phyloP scores from a whole-genome alignment of 164 flowering plant species.

The Berberis thunbergii region DNA sequence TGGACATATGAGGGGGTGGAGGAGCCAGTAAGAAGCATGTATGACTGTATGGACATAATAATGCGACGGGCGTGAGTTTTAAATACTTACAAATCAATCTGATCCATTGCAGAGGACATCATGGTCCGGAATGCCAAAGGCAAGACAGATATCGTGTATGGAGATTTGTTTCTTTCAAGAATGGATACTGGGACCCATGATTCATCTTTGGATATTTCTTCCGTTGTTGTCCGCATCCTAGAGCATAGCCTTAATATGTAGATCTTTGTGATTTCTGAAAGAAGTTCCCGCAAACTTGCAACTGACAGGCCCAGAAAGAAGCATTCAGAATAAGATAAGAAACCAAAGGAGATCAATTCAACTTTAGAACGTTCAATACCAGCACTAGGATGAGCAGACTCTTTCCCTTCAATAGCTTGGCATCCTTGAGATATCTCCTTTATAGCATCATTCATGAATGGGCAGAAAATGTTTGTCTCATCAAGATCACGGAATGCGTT shows the following conservation, averaged over 20 bases:
- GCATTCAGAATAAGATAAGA: conserved; percentile 6
- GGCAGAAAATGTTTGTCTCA: conserved; percentile 71
- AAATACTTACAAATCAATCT: conserved; percentile 62
- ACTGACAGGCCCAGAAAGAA: conserved; percentile 36
- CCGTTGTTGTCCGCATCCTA: conserved; percentile 85
- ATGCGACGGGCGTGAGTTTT: neutral
- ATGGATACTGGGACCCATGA: conserved; percentile 86
- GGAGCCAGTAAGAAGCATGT: neutral
- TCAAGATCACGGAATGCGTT: conserved; percentile 73
- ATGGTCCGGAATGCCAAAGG: conserved; percentile 78
- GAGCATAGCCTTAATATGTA: conserved; percentile 85
- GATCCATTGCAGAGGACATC: conserved; percentile 81
- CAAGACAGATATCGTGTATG: conserved; percentile 79
- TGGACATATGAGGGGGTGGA: too few relatives aligned
- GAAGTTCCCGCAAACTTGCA: conserved; percentile 48
- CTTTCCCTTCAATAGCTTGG: conserved; percentile 85
- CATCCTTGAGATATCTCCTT: conserved; percentile 74
- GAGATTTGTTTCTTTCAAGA: conserved; percentile 90
- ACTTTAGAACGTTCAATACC: conserved; percentile 33
- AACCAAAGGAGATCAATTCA: neutral
- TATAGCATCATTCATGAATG: conserved; percentile 77
- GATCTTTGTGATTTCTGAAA: conserved; percentile 68
- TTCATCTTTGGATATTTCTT: conserved; percentile 75
- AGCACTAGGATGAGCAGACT: conserved; percentile 74
- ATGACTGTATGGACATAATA: neutral